These are phyloP conservation scores for Podospora anserina DNA, from an alignment of 495 filamentous ascomycete species.

Conservation along the genomic window DNA sequence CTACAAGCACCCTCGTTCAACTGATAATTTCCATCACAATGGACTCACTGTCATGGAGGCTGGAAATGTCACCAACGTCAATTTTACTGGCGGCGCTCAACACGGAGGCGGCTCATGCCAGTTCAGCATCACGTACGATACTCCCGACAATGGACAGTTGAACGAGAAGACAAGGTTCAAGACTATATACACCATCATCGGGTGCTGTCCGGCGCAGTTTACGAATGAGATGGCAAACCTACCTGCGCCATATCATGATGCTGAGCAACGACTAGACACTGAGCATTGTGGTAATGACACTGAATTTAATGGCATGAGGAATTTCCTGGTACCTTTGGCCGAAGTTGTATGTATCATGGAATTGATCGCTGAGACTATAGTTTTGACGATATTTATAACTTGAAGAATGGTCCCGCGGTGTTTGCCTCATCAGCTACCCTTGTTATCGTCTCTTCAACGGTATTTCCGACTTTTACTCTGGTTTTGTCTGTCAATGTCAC, in stretches of 20 bases:
- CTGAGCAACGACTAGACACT: conserved; percentile 11
- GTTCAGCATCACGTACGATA: conserved; percentile 68
- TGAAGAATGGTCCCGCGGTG: conserved; percentile 34
- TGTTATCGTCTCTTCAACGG: background rate
- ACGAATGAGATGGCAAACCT: conserved; percentile 38
- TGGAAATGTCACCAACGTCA: conserved; percentile 45
- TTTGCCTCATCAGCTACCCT: conserved; percentile 33
- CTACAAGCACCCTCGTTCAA: conserved; percentile 71
- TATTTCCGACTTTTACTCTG: background rate
- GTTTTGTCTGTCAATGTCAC: background rate
- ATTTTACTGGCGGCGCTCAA: conserved; percentile 54
- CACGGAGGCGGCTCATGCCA: conserved; percentile 81
- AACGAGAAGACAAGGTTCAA: conserved; percentile 49
- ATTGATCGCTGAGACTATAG: background rate
- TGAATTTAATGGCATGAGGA: conserved; percentile 26
- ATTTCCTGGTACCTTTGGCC: conserved; percentile 28
- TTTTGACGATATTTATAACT: conserved; percentile 5
- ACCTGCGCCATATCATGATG: conserved; percentile 22
- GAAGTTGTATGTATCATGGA: conserved; percentile 17
- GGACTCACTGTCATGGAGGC: conserved; percentile 40
- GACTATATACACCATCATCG: conserved; percentile 69
- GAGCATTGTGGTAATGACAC: conserved; percentile 25
- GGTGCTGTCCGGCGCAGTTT: conserved; percentile 56
- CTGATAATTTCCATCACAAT: conserved; percentile 31
- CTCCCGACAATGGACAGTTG: conserved; percentile 40